Percentiles rank a stretch among this genome's conserved stretches.
Conservation (phyloP, 306 rosid genomes). For the Parietaria judaica region DNA sequence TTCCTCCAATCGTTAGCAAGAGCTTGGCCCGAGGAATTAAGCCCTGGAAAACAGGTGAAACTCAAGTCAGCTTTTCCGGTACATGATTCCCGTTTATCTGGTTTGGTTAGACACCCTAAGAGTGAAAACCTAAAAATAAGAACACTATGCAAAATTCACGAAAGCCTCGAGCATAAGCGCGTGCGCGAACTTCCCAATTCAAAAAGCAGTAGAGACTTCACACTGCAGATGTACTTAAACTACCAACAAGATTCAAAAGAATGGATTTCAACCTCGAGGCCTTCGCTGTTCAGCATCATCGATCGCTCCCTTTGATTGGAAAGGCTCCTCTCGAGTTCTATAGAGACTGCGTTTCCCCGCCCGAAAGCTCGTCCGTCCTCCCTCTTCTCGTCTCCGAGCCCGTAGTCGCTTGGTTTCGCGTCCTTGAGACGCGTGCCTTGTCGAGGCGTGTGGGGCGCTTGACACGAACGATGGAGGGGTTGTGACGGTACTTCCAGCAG, state of each 20-base stretch:
- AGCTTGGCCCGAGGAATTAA: constrained; percentile 86
- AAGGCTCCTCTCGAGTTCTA: constrained; percentile 60
- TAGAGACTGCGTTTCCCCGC: constrained; percentile 59
- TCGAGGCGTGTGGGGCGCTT: too few relatives aligned
- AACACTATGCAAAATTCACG: too few relatives aligned
- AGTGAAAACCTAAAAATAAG: background rate
- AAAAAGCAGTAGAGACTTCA: too few relatives aligned
- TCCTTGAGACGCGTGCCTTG: too few relatives aligned
- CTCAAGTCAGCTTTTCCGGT: too few relatives aligned
- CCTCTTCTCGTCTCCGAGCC: constrained; percentile 47
- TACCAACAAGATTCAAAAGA: too few relatives aligned
- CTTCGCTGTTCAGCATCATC: constrained; percentile 91
- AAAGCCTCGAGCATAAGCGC: too few relatives aligned
- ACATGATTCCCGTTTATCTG: too few relatives aligned
- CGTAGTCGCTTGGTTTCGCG: constrained; percentile 42
- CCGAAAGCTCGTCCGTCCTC: constrained; percentile 50
- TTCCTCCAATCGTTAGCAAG: constrained; percentile 77
- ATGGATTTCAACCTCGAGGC: constrained; percentile 64
- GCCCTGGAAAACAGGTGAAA: constrained; percentile 57
- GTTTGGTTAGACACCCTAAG: background rate
- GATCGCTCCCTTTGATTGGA: constrained; percentile 88
- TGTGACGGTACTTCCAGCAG: too few relatives aligned
- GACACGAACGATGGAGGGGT: too few relatives aligned
- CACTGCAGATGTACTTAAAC: too few relatives aligned
- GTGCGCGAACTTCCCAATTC: too few relatives aligned